phyloP scores from a whole-genome alignment of 139 green algal genomes.

The Haematococcus sp. region DNA sequence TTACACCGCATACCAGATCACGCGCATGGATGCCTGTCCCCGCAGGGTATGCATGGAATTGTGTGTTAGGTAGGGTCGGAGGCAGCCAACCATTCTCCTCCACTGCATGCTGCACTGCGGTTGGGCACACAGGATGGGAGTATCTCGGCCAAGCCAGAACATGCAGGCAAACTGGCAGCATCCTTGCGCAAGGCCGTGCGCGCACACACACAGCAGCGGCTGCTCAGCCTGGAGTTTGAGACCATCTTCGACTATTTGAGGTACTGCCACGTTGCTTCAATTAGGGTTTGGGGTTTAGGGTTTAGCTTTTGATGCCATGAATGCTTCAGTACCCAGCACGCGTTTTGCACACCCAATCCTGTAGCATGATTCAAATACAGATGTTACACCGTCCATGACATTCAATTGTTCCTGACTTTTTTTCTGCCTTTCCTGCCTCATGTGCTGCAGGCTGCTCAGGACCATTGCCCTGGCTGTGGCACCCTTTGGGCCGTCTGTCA shows the following conservation, averaged over 20 bases:
- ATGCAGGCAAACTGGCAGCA: background rate
- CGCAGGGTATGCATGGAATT: too few relatives aligned
- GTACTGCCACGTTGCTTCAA: too few relatives aligned
- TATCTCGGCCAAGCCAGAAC: conserved; percentile 4
- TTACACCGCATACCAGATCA: too few relatives aligned
- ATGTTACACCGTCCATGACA: background rate
- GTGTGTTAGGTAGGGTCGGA: too few relatives aligned
- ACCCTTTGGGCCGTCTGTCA: conserved; percentile 42
- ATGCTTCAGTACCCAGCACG: background rate
- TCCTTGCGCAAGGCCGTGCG: conserved; percentile 16
- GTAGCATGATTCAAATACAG: background rate
- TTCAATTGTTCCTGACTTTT: background rate
- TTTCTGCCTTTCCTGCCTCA: conserved; percentile 15
- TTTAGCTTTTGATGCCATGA: too few relatives aligned
- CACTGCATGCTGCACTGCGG: too few relatives aligned
- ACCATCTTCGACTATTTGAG: conserved; percentile 97
- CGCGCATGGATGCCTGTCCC: too few relatives aligned
- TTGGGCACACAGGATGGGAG: too few relatives aligned
- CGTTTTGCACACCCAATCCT: background rate
- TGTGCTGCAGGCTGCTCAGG: conserved; percentile 69
- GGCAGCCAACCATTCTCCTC: too few relatives aligned
- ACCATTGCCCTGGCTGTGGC: conserved; percentile 47
- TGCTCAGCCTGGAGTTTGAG: conserved; percentile 81
- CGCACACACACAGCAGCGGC: background rate
- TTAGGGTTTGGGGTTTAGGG: too few relatives aligned